A percentile compares a stretch with the other conserved stretches of the same genome.
These are phyloP conservation scores for Candida nanaspora DNA, from an alignment of 805 yeast species.

Conservation along the genomic window DNA sequence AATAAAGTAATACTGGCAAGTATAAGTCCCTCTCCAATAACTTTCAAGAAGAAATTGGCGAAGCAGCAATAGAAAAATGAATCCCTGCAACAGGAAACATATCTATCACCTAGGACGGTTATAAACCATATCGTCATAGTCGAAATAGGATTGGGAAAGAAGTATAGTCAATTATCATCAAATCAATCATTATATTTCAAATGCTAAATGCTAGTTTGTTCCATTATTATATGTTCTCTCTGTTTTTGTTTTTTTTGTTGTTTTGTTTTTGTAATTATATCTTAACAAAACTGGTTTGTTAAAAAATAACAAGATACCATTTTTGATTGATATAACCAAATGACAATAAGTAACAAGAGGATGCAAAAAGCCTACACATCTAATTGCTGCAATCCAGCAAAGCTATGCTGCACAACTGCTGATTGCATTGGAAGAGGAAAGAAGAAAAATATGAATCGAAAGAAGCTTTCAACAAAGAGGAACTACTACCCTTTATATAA, in stretches of 20 bases:
- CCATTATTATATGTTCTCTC: no score
- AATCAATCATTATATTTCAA: constrained; percentile 2
- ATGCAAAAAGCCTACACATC: not conserved
- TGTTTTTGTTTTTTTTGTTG: no score
- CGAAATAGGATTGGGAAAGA: constrained; percentile 90
- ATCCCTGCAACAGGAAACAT: constrained; percentile 20
- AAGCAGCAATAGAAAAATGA: constrained; percentile 24
- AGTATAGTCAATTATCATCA: constrained; percentile 47
- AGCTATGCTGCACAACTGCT: not conserved
- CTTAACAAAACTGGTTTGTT: no score
- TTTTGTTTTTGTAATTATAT: no score
- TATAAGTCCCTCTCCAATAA: constrained; percentile 49
- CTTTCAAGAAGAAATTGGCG: constrained; percentile 21
- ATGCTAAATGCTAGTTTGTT: no score
- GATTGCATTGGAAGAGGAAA: not conserved
- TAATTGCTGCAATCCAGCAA: not conserved
- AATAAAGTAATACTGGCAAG: constrained; percentile 79
- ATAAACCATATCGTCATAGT: constrained; percentile 87
- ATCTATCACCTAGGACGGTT: constrained; percentile 30
- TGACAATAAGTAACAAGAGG: no score
- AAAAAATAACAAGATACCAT: not conserved
- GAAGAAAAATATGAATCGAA: not conserved
- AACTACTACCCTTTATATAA: not conserved
- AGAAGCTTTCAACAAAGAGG: no score
- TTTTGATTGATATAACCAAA: not conserved